phyloP scores from a whole-genome alignment of 2,329 filamentous ascomycete species.

The Gaeumannomyces tritici region DNA sequence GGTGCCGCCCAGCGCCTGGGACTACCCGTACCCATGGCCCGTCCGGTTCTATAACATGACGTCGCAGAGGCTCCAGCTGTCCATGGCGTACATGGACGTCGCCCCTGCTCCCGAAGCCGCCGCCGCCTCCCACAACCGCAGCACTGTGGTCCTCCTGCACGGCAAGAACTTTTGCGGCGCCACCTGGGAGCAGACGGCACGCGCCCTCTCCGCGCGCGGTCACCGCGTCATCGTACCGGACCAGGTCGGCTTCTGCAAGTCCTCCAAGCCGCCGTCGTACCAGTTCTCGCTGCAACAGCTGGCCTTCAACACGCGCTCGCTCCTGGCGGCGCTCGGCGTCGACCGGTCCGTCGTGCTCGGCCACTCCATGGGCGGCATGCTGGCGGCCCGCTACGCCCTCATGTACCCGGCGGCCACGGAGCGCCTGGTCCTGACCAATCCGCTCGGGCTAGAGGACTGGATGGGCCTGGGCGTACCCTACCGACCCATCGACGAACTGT shows the following conservation, averaged over 20 bases:
- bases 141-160: conserved; percentile 38
- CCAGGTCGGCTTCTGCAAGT: conserved; percentile 49
- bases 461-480: conserved; percentile 38
- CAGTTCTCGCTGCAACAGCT: conserved; percentile 44
- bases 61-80: conserved; percentile 35
- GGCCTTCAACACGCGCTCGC: conserved; percentile 36
- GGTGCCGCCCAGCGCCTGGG: neutral
- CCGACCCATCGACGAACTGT: conserved; percentile 28
- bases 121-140: conserved; percentile 17
- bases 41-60: conserved; percentile 36
- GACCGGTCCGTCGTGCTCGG: conserved; percentile 36
- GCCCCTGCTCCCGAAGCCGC: conserved; percentile 19
- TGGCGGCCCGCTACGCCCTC: conserved; percentile 38
- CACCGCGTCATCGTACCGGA: conserved; percentile 45
- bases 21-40: conserved; percentile 43
- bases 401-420: conserved; percentile 35
- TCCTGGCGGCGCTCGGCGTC: conserved; percentile 33
- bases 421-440: conserved; percentile 37
- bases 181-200: conserved; percentile 40
- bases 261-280: conserved; percentile 37
- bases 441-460: conserved; percentile 46
- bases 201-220: conserved; percentile 27
- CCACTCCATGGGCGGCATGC: conserved; percentile 47
- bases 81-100: conserved; percentile 49
- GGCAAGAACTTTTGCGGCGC: conserved; percentile 47